These are phyloP conservation scores for Metroxylon sagu DNA, from an alignment of 176 grass and related monocot genomes.

Conservation along the genomic window DNA sequence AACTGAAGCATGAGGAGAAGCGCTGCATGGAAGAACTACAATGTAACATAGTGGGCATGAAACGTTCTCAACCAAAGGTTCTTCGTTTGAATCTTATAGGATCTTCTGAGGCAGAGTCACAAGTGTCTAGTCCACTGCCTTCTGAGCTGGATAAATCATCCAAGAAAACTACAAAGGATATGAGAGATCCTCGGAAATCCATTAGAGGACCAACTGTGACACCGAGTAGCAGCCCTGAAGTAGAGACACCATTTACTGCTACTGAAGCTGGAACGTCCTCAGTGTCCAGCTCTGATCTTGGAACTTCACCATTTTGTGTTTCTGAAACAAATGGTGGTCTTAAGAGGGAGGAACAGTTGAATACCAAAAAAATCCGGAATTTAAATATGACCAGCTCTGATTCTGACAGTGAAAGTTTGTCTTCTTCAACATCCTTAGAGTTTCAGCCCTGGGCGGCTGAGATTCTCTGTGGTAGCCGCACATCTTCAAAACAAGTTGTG, in stretches of 20 bases:
- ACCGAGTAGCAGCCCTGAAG: conserved; percentile 79
- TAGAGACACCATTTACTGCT: conserved; percentile 63
- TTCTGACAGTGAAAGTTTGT: conserved; percentile 66
- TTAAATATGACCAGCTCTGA: conserved; percentile 59
- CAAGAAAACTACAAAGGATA: conserved; percentile 29
- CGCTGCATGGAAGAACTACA: conserved; percentile 84
- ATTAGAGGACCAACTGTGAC: conserved; percentile 82
- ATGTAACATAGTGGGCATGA: conserved; percentile 98
- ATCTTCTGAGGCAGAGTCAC: conserved; percentile 71
- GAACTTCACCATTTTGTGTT: conserved; percentile 69
- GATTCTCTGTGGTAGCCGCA: conserved; percentile 35
- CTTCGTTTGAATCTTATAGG: conserved; percentile 87
- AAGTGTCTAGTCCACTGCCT: conserved; percentile 23
- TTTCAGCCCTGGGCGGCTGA: conserved; percentile 78
- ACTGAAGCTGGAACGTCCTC: conserved; percentile 90
- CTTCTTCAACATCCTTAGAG: conserved; percentile 49
- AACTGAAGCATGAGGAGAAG: conserved; percentile 94
- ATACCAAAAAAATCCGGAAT: conserved; percentile 40
- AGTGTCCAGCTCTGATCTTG: conserved; percentile 92
- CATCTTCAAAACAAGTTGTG: conserved; percentile 38
- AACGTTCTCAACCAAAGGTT: conserved; percentile 92
- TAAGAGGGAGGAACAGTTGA: conserved; percentile 44
- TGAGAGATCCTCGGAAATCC: conserved; percentile 40
- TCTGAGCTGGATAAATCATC: conserved; percentile 24
- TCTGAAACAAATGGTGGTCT: conserved; percentile 51